These are phyloP conservation scores for Phytophthora sp. DNA, from an alignment of 352 stramenopile genomes.

Conservation along the genomic window DNA sequence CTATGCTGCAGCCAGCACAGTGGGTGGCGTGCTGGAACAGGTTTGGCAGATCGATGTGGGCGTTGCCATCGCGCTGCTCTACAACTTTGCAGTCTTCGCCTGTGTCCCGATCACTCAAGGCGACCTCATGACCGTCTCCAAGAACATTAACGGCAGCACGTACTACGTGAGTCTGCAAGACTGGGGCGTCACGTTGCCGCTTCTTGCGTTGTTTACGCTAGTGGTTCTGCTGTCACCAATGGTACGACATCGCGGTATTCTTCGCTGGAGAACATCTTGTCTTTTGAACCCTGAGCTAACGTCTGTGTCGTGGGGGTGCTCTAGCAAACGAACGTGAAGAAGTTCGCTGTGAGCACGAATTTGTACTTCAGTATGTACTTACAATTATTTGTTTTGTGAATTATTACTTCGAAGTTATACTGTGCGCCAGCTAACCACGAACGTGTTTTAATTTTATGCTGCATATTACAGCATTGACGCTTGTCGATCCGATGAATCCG, in stretches of 20 bases:
- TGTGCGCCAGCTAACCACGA: no score
- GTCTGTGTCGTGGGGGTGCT: neutral
- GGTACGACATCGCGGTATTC: no score
- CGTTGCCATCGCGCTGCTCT: conserved; percentile 72
- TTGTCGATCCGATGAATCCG: conserved; percentile 76
- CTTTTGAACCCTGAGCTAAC: no score
- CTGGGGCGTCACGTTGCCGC: conserved; percentile 57
- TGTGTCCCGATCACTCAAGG: conserved; percentile 57
- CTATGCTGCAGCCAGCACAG: conserved; percentile 61
- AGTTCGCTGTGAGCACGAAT: conserved; percentile 79
- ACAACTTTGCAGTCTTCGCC: conserved; percentile 73
- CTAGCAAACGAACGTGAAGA: conserved; percentile 76
- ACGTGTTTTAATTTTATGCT: neutral
- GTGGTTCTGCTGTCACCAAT: conserved; percentile 66
- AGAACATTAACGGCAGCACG: conserved; percentile 54
- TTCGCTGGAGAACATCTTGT: no score
- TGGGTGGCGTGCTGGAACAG: conserved; percentile 66
- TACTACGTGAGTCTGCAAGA: conserved; percentile 77
- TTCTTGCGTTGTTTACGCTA: conserved; percentile 74
- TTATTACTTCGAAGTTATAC: no score
- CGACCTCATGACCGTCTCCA: conserved; percentile 48
- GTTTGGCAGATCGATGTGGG: conserved; percentile 80
- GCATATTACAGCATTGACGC: conserved; percentile 52
- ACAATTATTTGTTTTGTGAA: no score
- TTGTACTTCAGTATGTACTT: conserved; percentile 73